Conservation (phyloP, 805 yeast genomes). For the Pichia nanzhaoensis region DNA sequence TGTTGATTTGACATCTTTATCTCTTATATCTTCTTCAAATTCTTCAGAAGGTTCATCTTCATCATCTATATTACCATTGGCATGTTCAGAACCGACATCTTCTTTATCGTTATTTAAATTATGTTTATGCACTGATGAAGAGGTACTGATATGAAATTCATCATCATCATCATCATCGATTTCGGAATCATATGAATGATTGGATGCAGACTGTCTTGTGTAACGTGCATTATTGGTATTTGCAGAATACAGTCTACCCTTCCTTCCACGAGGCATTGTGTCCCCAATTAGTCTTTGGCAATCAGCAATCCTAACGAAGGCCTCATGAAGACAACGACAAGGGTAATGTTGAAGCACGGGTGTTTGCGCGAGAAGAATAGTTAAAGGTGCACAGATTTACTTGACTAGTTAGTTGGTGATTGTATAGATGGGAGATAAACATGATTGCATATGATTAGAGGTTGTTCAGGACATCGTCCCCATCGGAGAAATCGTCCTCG, state of each 20-base stretch:
- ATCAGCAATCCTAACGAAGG: too few species aligned
- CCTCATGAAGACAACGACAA: too few species aligned
- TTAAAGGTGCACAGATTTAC: too few species aligned
- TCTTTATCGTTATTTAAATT: conserved; percentile 8
- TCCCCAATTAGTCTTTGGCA: too few species aligned
- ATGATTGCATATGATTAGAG: too few species aligned
- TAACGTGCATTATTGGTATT: neutral
- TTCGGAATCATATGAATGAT: neutral
- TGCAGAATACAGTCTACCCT: neutral
- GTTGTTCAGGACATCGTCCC: conserved; percentile 5
- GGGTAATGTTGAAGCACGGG: too few species aligned
- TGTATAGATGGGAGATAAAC: too few species aligned
- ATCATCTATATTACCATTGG: neutral
- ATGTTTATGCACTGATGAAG: too few species aligned
- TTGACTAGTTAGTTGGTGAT: too few species aligned
- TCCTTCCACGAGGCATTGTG: neutral
- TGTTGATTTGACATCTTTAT: conserved; percentile 2
- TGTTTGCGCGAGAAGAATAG: too few species aligned
- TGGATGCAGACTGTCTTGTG: neutral
- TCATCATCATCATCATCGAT: conserved; percentile 1
- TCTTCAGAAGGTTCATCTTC: conserved; percentile 19
- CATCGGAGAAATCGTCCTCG: conserved; percentile 14
- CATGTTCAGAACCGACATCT: conserved; percentile 4
- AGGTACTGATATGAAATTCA: conserved; percentile 15
- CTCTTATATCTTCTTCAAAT: conserved; percentile 18